Percentiles rank a stretch among this genome's conserved stretches.
Evolutionary conservation across 2,329 filamentous ascomycete genomes (phyloP).

Genomic region (Colletotrichum tamarilloi): DNA sequence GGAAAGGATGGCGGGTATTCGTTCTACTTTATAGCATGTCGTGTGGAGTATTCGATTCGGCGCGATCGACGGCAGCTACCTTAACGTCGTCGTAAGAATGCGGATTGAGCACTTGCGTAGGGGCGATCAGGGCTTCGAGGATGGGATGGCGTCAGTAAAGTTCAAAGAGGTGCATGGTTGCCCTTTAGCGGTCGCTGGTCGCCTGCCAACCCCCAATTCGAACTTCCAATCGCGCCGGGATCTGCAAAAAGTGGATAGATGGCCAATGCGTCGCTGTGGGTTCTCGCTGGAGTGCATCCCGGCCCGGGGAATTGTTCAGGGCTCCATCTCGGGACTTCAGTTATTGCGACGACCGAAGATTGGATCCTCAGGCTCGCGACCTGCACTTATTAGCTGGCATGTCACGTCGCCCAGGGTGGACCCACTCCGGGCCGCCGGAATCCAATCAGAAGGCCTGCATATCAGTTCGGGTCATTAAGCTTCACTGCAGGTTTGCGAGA

Average conservation of each 20-base stretch:
- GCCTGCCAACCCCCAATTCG: neutral
- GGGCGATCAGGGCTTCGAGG: slow-evolving; percentile 21
- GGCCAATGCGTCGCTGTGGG: neutral
- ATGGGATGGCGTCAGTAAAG: slow-evolving; percentile 30
- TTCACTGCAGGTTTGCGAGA: slow-evolving; percentile 20
- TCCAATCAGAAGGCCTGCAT: slow-evolving; percentile 26
- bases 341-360: slow-evolving; percentile 5
- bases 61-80: neutral
- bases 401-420: neutral
- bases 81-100: neutral
- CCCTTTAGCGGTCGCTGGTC: slow-evolving; percentile 7
- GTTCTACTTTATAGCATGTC: slow-evolving; percentile 3
- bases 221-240: slow-evolving; percentile 17
- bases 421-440: slow-evolving; percentile 6
- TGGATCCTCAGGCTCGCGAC: slow-evolving; percentile 15
- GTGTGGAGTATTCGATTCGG: neutral
- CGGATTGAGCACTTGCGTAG: slow-evolving; percentile 11
- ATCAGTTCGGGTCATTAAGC: slow-evolving; percentile 18
- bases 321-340: neutral
- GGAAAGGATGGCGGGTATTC: neutral
- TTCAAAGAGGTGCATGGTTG: slow-evolving; percentile 23
- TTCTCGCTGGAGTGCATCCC: neutral
- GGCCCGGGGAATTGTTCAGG: neutral
- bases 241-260: slow-evolving; percentile 20
- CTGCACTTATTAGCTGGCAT: neutral